Conservation (phyloP, 306 rosid species). For the Medicago ruthenica region DNA sequence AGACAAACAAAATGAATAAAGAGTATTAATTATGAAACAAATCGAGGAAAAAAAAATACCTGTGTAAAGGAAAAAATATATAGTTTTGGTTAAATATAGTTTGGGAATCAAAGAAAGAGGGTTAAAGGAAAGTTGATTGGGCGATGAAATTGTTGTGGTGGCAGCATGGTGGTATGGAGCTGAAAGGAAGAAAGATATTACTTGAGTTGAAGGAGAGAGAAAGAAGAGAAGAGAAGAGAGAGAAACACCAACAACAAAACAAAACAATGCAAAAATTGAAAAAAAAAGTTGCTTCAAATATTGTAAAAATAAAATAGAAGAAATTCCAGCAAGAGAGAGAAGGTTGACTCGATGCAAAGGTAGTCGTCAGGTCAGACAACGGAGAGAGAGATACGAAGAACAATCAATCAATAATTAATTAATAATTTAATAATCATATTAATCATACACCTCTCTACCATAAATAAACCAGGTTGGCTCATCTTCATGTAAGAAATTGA, state of each 20-base stretch:
- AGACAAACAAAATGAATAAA: slow-evolving; percentile 22
- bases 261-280: background rate
- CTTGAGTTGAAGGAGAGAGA: slow-evolving; percentile 27
- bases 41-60: slow-evolving; percentile 38
- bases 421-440: too few species aligned
- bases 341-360: slow-evolving; percentile 48
- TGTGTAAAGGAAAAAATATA: slow-evolving; percentile 34
- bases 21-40: slow-evolving; percentile 17
- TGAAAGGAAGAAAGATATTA: background rate
- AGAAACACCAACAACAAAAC: too few species aligned
- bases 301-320: background rate
- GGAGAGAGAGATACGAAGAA: background rate
- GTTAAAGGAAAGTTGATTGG: slow-evolving; percentile 33
- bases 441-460: background rate
- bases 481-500: background rate
- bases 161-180: slow-evolving; percentile 42
- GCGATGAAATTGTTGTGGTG: slow-evolving; percentile 14
- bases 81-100: slow-evolving; percentile 11
- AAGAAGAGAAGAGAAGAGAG: background rate
- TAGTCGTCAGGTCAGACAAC: slow-evolving; percentile 34
- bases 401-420: background rate
- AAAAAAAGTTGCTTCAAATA: background rate
- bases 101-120: slow-evolving; percentile 34
- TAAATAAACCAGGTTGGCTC: background rate
- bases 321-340: slow-evolving; percentile 35